phyloP scores from a whole-genome alignment of 768 basidiomycete species.

The Boletus coccyginus region DNA sequence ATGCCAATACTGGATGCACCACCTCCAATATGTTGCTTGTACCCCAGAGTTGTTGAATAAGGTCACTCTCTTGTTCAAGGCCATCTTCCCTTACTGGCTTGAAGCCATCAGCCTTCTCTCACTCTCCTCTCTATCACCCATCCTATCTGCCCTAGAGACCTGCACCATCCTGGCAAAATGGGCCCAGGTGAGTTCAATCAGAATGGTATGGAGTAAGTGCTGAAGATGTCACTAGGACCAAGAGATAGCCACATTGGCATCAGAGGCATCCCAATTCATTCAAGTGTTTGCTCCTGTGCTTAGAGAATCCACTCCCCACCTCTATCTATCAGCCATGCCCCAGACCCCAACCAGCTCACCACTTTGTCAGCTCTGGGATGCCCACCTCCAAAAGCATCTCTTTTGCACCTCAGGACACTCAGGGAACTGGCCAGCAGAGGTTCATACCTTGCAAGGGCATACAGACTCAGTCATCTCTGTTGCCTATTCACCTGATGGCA shows the following conservation, averaged over 20 bases:
- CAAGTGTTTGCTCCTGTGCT: not conserved
- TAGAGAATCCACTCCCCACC: not conserved
- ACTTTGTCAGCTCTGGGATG: not conserved
- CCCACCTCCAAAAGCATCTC: not conserved
- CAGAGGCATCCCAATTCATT: slow-evolving; percentile 2
- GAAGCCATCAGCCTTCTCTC: too few species aligned
- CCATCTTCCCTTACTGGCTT: too few species aligned
- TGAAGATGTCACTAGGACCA: not conserved
- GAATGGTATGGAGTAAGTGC: not conserved
- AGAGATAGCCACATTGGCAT: not conserved
- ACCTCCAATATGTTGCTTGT: not conserved
- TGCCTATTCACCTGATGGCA: too few species aligned
- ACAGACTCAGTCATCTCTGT: too few species aligned
- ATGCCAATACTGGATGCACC: slow-evolving; percentile 1
- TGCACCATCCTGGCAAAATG: not conserved
- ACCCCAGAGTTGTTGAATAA: too few species aligned
- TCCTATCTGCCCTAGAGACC: not conserved
- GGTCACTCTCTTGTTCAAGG: too few species aligned
- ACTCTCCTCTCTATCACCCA: not conserved
- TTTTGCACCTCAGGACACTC: not conserved
- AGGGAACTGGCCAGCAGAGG: not conserved
- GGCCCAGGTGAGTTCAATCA: not conserved
- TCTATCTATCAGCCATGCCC: not conserved
- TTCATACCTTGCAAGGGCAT: not conserved
- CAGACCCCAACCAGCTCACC: slow-evolving; percentile 2